Percentiles rank a stretch among this genome's conserved stretches.
These are phyloP conservation scores for Ceratopteris richardii DNA, from an alignment of 75 land plant genomes.

Conservation along the genomic window DNA sequence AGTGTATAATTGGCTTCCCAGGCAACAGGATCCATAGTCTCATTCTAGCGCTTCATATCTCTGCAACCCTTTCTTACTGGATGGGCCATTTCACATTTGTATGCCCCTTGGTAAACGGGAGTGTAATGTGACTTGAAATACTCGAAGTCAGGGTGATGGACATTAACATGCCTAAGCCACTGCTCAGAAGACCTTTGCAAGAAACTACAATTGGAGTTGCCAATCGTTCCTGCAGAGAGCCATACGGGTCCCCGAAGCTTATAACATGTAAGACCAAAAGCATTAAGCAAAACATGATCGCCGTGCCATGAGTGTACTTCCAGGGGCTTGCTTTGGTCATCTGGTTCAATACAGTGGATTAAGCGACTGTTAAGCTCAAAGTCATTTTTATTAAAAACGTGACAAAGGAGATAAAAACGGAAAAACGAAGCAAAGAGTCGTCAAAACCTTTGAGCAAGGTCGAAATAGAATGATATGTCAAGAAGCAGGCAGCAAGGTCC, in stretches of 20 bases:
- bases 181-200: slow-evolving; percentile 40
- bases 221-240: slow-evolving; percentile 27
- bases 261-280: slow-evolving; percentile 60
- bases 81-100: too few relatives aligned
- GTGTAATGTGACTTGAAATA: slow-evolving; percentile 25
- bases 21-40: too few relatives aligned
- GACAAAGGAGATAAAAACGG: too few relatives aligned
- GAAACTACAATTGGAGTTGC: slow-evolving; percentile 19
- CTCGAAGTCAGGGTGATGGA: slow-evolving; percentile 51
- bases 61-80: too few relatives aligned
- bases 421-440: too few relatives aligned
- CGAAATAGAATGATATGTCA: slow-evolving; percentile 66
- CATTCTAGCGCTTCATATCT: too few relatives aligned
- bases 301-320: not conserved
- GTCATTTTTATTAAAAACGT: not conserved
- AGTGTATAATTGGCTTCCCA: too few relatives aligned
- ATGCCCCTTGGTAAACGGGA: too few relatives aligned
- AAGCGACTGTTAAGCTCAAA: not conserved
- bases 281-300: slow-evolving; percentile 22
- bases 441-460: slow-evolving; percentile 44
- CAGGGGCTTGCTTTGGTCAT: not conserved
- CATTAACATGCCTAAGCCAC: slow-evolving; percentile 36
- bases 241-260: slow-evolving; percentile 49
- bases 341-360: not conserved
- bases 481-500: slow-evolving; percentile 75